Base-by-base conservation (phyloP, 2,329 filamentous ascomycete genomes). In the Apiospora aurea region DNA sequence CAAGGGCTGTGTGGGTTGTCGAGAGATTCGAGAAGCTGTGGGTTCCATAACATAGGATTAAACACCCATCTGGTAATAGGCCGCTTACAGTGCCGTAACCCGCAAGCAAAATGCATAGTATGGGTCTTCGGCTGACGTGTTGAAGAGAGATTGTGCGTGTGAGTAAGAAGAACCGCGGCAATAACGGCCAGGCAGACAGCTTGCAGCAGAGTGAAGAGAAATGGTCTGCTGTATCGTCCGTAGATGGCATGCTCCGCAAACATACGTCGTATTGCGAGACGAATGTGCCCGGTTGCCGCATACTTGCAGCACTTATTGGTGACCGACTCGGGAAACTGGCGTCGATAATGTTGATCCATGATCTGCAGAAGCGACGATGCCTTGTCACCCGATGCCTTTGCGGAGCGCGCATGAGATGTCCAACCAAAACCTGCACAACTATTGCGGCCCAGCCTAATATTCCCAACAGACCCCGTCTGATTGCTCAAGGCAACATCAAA, bases 331-430 rank as follows among this genome's bases (percentile, higher is more conserved):
- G 57, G 57, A 64, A 64, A 10, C 34, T 64, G 57, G 57, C 57
- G 57, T 21, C 21, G 34, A 64, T n/a, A 14, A 41, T 64, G 29
- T n/a, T 64, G 57, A 64, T 41, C 57, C 18, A 41, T 13, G 34
- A 64, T 38, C 53, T 61, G 53, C 53, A 61, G 53, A 38, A 34
- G 26, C 34, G 53, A 61, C 29, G 53, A 61, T 61, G 53, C 53
- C 53, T 38, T 61, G 29, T 61, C 53, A 61, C 53, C 53, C 53
- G 53, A 61, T 61, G 2, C 29, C 53, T 57, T 57, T 57, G 51
- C 51, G 53, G 29, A 61, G 53, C 16, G 29, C 53, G 53, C 53
- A 61, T 21, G 29, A 29, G 34, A 61, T 26, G 38, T 18, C 53
- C 53, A 61, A 61, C 29, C 53, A 61, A 38, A 38, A 38, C 14